Evolutionary conservation across 768 basidiomycete genomes (phyloP).

Genomic region (Favolaschia claudopus): DNA sequence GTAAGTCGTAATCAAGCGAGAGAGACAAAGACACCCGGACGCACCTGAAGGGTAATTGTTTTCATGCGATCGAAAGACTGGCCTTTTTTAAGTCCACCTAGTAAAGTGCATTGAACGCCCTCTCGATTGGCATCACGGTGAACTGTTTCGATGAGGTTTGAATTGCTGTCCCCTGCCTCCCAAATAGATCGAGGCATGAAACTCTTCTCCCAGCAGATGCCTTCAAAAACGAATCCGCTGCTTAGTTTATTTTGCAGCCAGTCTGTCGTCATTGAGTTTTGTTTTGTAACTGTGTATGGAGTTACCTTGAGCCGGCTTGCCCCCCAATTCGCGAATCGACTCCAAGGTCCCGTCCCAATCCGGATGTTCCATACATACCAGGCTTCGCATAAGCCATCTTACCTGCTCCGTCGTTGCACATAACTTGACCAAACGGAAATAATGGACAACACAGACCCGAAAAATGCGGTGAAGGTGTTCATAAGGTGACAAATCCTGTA

Average conservation of each 20-base stretch:
- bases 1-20: too few species aligned
- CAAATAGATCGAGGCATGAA: neutral
- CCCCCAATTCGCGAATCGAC: conserved; percentile 22
- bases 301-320: conserved; percentile 28
- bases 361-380: conserved; percentile 30
- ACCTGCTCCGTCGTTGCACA: conserved; percentile 18
- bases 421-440: conserved; percentile 26
- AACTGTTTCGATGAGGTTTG: neutral
- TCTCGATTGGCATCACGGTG: neutral
- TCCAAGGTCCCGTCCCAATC: conserved; percentile 29
- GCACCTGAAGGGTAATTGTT: neutral
- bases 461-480: conserved; percentile 32
- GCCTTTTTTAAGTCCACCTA: neutral
- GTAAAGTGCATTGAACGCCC: neutral
- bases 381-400: conserved; percentile 29
- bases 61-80: neutral
- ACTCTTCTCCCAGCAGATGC: neutral
- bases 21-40: too few species aligned
- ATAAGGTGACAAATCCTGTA: conserved; percentile 24
- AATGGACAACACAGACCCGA: conserved; percentile 30
- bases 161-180: neutral
- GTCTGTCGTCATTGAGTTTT: too few species aligned
- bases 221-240: too few species aligned
- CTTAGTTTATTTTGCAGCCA: too few species aligned
- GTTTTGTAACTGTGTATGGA: too few species aligned